Conservation (phyloP, 192 early-diverging fungal genomes). For the Hyaloraphidium curvatum region DNA sequence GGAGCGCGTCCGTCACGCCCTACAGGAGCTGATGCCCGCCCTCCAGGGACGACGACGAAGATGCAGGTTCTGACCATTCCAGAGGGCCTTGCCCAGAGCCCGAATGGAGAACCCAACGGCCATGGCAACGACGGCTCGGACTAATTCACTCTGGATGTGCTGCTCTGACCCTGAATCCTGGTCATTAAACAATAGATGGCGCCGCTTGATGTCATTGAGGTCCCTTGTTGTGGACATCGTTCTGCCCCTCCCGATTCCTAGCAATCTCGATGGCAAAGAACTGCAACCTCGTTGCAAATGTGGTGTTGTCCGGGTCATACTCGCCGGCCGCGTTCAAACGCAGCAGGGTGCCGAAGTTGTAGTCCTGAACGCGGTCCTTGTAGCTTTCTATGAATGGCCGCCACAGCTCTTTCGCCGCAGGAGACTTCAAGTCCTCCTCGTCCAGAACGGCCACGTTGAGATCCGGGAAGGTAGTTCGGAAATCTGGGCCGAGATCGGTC, state of each 20-base stretch:
- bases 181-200: no score
- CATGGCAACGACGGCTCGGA: no score
- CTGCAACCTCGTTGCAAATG: slow-evolving; percentile 70
- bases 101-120: no score
- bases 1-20: neutral
- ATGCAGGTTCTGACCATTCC: slow-evolving; percentile 27
- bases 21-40: neutral
- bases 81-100: no score
- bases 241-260: slow-evolving; percentile 67
- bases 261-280: slow-evolving; percentile 87
- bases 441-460: slow-evolving; percentile 47
- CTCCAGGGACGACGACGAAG: slow-evolving; percentile 23
- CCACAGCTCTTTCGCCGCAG: slow-evolving; percentile 69
- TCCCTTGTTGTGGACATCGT: no score
- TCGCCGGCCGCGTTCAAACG: slow-evolving; percentile 52
- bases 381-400: slow-evolving; percentile 69
- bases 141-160: no score
- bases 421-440: slow-evolving; percentile 66
- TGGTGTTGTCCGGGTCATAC: slow-evolving; percentile 70
- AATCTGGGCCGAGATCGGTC: slow-evolving; percentile 64
- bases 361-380: slow-evolving; percentile 71
- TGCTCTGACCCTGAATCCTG: no score
- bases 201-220: no score
- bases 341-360: slow-evolving; percentile 83
- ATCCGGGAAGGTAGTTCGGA: slow-evolving; percentile 53